Evolutionary conservation across 1,139 yeast genomes (phyloP).

Genomic region (Nematodospora anomalae): DNA sequence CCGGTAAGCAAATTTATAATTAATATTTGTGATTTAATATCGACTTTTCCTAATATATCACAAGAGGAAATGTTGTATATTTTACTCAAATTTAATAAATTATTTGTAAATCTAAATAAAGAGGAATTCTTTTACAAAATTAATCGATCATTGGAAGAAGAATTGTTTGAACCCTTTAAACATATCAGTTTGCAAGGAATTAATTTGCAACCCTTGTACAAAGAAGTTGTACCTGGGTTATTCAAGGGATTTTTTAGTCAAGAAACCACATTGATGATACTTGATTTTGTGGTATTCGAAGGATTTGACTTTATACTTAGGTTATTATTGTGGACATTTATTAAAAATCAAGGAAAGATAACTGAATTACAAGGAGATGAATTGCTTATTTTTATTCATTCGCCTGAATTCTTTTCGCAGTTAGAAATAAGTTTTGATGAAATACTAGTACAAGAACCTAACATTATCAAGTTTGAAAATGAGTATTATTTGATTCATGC

Average conservation of each 20-base stretch:
- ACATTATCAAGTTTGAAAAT: conserved; percentile 43
- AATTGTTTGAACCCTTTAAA: conserved; percentile 25
- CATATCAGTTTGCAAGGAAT: conserved; percentile 43
- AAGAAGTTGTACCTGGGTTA: conserved; percentile 24
- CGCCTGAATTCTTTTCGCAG: conserved; percentile 23
- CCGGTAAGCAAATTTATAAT: conserved; percentile 21
- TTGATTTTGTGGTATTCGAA: conserved; percentile 43
- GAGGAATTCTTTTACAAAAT: conserved; percentile 43
- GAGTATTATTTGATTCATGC: conserved; percentile 45
- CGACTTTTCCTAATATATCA: conserved; percentile 22
- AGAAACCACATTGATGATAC: conserved; percentile 18
- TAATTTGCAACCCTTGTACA: conserved; percentile 26
- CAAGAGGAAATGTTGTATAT: conserved; percentile 35
- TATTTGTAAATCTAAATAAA: conserved; percentile 27
- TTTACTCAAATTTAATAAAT: conserved; percentile 35
- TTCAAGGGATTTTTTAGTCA: conserved; percentile 20
- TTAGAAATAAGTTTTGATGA: conserved; percentile 16
- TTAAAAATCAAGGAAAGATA: conserved; percentile 20
- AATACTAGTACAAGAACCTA: conserved; percentile 26
- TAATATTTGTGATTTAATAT: conserved; percentile 23
- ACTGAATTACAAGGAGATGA: conserved; percentile 28
- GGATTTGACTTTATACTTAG: conserved; percentile 41
- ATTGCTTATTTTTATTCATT: conserved; percentile 26
- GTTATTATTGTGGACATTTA: conserved; percentile 27
- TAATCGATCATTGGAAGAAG: conserved; percentile 39